Percentiles rank a stretch among this genome's conserved stretches.
phyloP scores from a whole-genome alignment of 495 filamentous ascomycete genomes.

The Hypoxylon trugodes region DNA sequence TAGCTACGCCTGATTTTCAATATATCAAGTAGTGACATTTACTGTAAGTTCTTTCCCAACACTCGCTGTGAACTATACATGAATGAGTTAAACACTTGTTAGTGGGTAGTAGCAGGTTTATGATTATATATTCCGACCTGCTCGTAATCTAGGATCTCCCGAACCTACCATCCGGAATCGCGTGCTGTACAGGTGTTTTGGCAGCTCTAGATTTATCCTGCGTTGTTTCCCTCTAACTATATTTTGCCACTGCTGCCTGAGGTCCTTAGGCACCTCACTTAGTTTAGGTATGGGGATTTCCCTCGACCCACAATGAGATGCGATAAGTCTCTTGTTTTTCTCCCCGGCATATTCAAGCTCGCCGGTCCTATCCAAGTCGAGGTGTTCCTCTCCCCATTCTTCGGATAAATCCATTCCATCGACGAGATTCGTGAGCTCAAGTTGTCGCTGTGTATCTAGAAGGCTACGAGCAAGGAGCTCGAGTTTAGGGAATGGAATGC shows the following conservation, averaged over 20 bases:
- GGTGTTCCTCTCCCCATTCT: neutral
- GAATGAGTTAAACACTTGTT: too few species aligned
- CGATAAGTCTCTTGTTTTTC: neutral
- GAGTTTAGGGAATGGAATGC: constrained; percentile 1
- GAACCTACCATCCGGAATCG: constrained; percentile 1
- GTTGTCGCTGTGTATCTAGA: constrained; percentile 3
- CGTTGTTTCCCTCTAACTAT: neutral
- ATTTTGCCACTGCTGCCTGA: neutral
- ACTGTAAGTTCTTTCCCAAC: too few species aligned
- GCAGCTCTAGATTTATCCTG: neutral
- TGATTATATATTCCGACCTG: constrained; percentile 1
- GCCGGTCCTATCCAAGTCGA: neutral
- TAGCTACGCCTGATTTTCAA: too few species aligned
- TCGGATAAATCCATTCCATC: constrained; percentile 4
- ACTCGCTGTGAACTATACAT: too few species aligned
- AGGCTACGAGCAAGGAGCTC: neutral
- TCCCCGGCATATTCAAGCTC: neutral
- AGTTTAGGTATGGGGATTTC: neutral
- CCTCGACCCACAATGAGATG: neutral
- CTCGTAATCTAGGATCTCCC: neutral
- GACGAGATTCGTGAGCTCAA: constrained; percentile 4
- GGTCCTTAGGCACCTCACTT: neutral
- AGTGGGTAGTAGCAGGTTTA: too few species aligned
- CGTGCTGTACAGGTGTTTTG: neutral
- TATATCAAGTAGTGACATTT: too few species aligned